Evolutionary conservation across 2,329 filamentous ascomycete species (phyloP).

Genomic region (Phoma sp.): DNA sequence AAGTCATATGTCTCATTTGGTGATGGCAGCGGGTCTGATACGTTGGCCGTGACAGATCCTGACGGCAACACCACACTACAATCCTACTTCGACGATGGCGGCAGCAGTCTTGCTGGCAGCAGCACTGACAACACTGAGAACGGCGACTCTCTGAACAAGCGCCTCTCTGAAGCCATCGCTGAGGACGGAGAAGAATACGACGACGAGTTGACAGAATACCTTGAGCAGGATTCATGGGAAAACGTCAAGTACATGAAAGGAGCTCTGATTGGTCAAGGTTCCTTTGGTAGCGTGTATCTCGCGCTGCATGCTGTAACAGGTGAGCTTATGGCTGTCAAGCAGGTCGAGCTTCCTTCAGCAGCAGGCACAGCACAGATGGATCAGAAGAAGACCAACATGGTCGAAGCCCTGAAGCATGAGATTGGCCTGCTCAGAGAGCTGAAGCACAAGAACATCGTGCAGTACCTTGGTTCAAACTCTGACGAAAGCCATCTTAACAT

Average conservation of each 20-base stretch:
- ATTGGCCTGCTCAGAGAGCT: conserved; percentile 93
- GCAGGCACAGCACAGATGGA: conserved; percentile 76
- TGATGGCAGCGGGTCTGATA: conserved; percentile 72
- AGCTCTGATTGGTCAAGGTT: conserved; percentile 93
- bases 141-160: conserved; percentile 76
- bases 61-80: conserved; percentile 71
- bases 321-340: conserved; percentile 97
- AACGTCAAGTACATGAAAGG: conserved; percentile 99
- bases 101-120: conserved; percentile 73
- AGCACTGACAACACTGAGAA: conserved; percentile 63
- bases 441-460: conserved; percentile 95
- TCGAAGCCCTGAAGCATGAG: conserved; percentile 94
- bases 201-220: conserved; percentile 86
- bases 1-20: conserved; percentile 95
- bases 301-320: conserved; percentile 95
- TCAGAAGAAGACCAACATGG: conserved; percentile 95
- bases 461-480: conserved; percentile 93
- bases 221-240: conserved; percentile 91
- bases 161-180: conserved; percentile 81
- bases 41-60: conserved; percentile 75
- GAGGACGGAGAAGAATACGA: conserved; percentile 93
- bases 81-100: conserved; percentile 85
- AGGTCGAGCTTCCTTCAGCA: conserved; percentile 88
- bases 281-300: conserved; percentile 94
- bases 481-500: conserved; percentile 94